Base-by-base conservation (phyloP, 495 filamentous ascomycete species). In the Penicillium canariense region DNA sequence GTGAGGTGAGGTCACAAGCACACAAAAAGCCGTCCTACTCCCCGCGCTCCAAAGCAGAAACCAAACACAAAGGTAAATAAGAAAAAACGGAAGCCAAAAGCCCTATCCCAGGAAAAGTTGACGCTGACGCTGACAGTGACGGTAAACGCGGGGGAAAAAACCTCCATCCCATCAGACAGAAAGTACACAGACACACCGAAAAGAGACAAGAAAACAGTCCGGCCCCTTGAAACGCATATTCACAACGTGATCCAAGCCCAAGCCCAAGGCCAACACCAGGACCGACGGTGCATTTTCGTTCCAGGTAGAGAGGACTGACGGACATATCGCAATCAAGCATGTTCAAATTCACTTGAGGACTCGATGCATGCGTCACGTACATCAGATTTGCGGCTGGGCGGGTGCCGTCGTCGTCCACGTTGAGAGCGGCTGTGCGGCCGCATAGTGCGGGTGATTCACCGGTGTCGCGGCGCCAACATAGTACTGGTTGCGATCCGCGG, bases 321-420 rank as follows among this genome's bases (percentile, higher is more conserved):
- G 23, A 44, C 31, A 14, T 15, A 28, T 15, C 27, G 23, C 7
- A 46, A n/a, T 23, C 26, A 18, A 23, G 23, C 10, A 18, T 14
- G n/a, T 18, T 28, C 6, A 8, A 14, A 2, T 22, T 42, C 38
- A 23, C 20, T 25, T 11, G 18, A 52, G 15, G 15, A 46, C 12
- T 30, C 10, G 25, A 30, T 8, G 5, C 23, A 25, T 23, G 30
- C 43, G 12, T 5, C 25, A 32, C 32, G 18, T 26, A 20, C 26
- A 56, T 72, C 61, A 77, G 23, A 77, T 75, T 49, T 73, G 74
- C 15, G 73, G 73, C 46, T 76, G 74, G n/a, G 72, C 69, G 12
- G 71, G 67, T 8, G 74, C 70, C 18, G 73, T 67, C 5, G 74
- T 76, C 28, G 72, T 70, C 73, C 73, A 76, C 12, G 71, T 60